Base-by-base conservation (phyloP, 441 rosid species). In the Pelargonium fulgidum region DNA sequence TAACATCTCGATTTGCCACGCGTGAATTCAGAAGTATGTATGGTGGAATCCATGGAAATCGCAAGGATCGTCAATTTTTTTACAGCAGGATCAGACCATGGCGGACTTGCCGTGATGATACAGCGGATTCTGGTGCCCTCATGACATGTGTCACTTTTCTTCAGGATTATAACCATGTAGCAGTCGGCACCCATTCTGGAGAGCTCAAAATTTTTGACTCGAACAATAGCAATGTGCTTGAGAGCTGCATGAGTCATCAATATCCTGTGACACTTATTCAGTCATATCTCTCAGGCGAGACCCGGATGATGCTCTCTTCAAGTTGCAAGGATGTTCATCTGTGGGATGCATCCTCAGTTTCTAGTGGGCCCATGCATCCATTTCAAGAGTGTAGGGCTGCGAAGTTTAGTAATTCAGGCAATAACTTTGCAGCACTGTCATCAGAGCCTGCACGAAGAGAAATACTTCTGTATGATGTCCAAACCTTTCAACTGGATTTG, bases 61-160 rank as follows among this genome's bases (percentile, higher is more conserved):
- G 98, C 66, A 85, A 86, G 81, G 97, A 95, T 77, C 96, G 99
- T 14, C 99, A 92, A 69, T 92, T 90, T 75, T 87, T 95, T 75
- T 95, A 87, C 83, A 95, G 98, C 82, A 87, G 99, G 82, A 92
- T 92, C 80, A 87, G 80, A 85, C 87, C 96, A 26, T 88, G 91
- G 98, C 83, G 98, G 79, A 89, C 99, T 63, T 95, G 90, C 81
- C 87, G 98, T 36, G 99, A 95, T 79, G 99, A 95, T 76, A 81
- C 78, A 61, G 75, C 14, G 10, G 64, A 59, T 59, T 29, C 64
- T 11, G 10, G 86, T 70, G 83, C 88, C 58, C 91, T 86, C 73
- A 82, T 87, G 70, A 95, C 99, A 24, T 92, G 97, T 76, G 79
- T 89, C 66, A 77, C 87, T 56, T 88, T 95, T 77, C 86, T 90